These are phyloP conservation scores for Coemansia sp. DNA, from an alignment of 192 early-diverging fungal genomes.

Conservation along the genomic window DNA sequence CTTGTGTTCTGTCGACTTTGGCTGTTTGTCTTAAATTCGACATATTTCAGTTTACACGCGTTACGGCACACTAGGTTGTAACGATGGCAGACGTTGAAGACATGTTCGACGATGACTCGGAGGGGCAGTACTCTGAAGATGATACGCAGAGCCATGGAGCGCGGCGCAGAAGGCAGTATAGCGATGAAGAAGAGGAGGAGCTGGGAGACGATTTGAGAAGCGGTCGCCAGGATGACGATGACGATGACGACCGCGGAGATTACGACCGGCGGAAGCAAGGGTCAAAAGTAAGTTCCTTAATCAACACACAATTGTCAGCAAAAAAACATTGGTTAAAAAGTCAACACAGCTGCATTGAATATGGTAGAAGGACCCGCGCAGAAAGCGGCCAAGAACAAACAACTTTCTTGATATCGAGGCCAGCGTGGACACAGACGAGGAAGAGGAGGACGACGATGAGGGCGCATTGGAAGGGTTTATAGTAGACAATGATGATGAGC, in stretches of 20 bases:
- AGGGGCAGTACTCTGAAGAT: constrained; percentile 56
- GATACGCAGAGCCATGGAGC: constrained; percentile 10
- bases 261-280: constrained; percentile 53
- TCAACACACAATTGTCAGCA: no score
- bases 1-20: neutral
- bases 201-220: constrained; percentile 9
- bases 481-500: constrained; percentile 71
- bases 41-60: neutral
- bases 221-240: constrained; percentile 27
- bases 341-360: no score
- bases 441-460: constrained; percentile 74
- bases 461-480: constrained; percentile 57
- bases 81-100: constrained; percentile 64
- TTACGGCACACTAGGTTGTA: neutral
- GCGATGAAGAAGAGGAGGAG: constrained; percentile 28
- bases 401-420: constrained; percentile 75
- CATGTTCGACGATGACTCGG: constrained; percentile 70
- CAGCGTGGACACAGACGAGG: constrained; percentile 73
- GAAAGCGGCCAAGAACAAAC: constrained; percentile 38
- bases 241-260: constrained; percentile 22
- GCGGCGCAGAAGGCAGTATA: constrained; percentile 24
- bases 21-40: neutral
- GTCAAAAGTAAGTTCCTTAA: constrained; percentile 43
- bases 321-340: no score
- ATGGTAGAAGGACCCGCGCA: constrained; percentile 17